These are phyloP conservation scores for Ophiorrhiza pumila DNA, from an alignment of 257 asterid species.

Conservation along the genomic window DNA sequence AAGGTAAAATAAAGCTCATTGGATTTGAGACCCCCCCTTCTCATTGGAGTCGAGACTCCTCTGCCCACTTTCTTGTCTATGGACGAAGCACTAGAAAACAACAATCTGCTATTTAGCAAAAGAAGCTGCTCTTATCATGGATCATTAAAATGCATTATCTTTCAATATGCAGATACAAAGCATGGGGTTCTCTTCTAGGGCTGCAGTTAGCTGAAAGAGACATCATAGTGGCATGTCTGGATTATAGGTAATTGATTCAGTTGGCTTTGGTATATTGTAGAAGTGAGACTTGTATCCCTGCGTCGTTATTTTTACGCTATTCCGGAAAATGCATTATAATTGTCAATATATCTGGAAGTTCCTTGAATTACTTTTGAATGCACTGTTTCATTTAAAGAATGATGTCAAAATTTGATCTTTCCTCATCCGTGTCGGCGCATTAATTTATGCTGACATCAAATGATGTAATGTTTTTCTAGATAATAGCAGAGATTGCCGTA, in stretches of 20 bases:
- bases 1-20: not conserved
- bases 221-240: slow-evolving; percentile 92
- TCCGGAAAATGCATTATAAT: not conserved
- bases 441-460: not conserved
- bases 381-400: not conserved
- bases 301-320: not conserved
- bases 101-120: not conserved
- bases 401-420: not conserved
- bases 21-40: not conserved
- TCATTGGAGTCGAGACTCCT: not conserved
- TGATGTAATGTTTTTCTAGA: not conserved
- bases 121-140: slow-evolving; percentile 10
- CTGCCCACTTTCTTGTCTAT: not conserved
- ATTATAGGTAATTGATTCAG: slow-evolving; percentile 65
- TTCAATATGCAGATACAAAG: slow-evolving; percentile 70
- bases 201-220: slow-evolving; percentile 84
- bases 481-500: not conserved
- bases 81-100: not conserved
- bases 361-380: not conserved
- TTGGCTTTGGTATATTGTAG: not conserved
- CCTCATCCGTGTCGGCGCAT: not conserved
- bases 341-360: not conserved
- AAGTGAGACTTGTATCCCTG: not conserved
- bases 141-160: not conserved
- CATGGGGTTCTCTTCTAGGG: slow-evolving; percentile 98